Percentiles rank a stretch among this genome's conserved stretches.
phyloP scores from a whole-genome alignment of 371 early-diverging fungal species.

The Mucor irregularis region DNA sequence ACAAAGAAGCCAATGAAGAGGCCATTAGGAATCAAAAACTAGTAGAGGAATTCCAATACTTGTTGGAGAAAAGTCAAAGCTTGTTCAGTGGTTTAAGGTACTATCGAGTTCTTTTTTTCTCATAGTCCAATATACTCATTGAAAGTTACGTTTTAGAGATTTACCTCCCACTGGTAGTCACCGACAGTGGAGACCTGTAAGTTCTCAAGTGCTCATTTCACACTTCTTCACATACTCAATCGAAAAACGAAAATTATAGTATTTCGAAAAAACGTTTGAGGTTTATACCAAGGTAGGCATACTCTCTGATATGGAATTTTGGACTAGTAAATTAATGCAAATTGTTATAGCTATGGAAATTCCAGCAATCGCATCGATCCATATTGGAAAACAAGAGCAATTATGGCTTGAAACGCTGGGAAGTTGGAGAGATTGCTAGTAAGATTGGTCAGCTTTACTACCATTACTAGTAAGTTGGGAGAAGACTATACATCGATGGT shows the following conservation, averaged over 20 bases:
- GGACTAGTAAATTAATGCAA: not conserved
- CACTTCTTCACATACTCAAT: not conserved
- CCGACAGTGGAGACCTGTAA: conserved; percentile 74
- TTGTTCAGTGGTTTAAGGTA: conserved; percentile 92
- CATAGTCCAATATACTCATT: not conserved
- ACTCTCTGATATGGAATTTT: not conserved
- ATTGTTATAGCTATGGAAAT: conserved; percentile 82
- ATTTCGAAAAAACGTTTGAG: conserved; percentile 96
- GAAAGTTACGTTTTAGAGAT: conserved; percentile 44
- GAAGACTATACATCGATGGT: not conserved
- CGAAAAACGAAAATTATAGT: conserved; percentile 32
- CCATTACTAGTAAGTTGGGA: conserved; percentile 72
- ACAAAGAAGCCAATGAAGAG: conserved; percentile 31
- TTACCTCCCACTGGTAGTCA: conserved; percentile 75
- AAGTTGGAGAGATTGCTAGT: conserved; percentile 97
- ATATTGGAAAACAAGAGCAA: conserved; percentile 83
- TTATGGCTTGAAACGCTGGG: conserved; percentile 95
- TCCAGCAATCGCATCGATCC: conserved; percentile 86
- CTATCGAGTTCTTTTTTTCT: not conserved
- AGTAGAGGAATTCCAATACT: conserved; percentile 89
- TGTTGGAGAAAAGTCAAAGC: conserved; percentile 96
- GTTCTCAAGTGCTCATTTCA: not conserved
- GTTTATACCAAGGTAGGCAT: conserved; percentile 81
- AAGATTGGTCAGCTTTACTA: conserved; percentile 96
- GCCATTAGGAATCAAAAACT: conserved; percentile 46